phyloP scores from a whole-genome alignment of 257 asterid species.

The Misopates orontium region DNA sequence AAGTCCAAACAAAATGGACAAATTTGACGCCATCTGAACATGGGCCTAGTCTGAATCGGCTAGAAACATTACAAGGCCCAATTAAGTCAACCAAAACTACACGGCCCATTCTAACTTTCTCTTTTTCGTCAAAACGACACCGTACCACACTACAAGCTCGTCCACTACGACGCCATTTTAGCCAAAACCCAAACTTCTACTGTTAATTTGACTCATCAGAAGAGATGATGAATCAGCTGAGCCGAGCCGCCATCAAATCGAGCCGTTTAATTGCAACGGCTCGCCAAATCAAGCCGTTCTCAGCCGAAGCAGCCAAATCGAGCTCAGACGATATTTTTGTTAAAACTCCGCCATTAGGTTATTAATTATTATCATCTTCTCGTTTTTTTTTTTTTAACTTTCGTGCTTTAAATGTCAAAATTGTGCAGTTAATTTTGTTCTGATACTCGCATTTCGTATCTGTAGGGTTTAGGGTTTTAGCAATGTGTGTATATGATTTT shows the following conservation, averaged over 20 bases:
- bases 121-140: too few species aligned
- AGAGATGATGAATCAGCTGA: constrained; percentile 44
- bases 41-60: too few species aligned
- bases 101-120: background rate
- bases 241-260: constrained; percentile 42
- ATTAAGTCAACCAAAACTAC: background rate
- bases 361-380: background rate
- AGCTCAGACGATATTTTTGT: constrained; percentile 31
- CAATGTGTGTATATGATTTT: constrained; percentile 12
- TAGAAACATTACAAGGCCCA: too few species aligned
- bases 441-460: constrained; percentile 2
- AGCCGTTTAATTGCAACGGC: constrained; percentile 33
- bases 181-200: constrained; percentile 4
- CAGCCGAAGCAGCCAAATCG: constrained; percentile 45
- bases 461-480: background rate
- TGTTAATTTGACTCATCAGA: too few species aligned
- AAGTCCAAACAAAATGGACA: too few species aligned
- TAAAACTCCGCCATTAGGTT: constrained; percentile 44
- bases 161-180: background rate
- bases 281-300: constrained; percentile 40
- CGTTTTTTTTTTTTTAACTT: background rate
- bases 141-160: background rate
- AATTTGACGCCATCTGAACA: too few species aligned
- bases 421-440: too few species aligned
- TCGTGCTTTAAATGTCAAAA: too few species aligned